Base-by-base conservation (phyloP, 2,329 filamentous ascomycete genomes). In the Pezicula rhizophila region DNA sequence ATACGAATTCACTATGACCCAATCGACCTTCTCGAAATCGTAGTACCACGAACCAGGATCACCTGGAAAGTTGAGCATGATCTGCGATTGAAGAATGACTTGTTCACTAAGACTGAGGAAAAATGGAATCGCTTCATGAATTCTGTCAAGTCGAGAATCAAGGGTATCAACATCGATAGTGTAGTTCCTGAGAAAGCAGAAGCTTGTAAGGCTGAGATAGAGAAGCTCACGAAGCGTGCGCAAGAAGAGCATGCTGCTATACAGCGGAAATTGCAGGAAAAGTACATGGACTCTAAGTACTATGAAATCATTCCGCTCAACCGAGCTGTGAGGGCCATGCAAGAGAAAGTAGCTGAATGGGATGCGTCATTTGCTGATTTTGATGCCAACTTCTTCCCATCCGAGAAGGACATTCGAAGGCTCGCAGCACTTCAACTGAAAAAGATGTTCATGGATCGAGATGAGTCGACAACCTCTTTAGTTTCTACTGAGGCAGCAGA, bases 51-150 rank as follows among this genome's bases (percentile, higher is more conserved):
- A 49, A 82, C 90, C 23, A 82, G 88, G 48, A 87, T 99, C 45
- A 96, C 92, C 0, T 99, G 95, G 92, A 97, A 96, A 66, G 93
- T 99, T 23, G 92, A 96, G 57, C 87, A 95, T 55, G 93, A 99
- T 64, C 71, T 99, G 43, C 86, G 79, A 56, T 77, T 99, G 59
- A 96, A 96, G 67, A 99, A 99, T 59, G 89, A 96, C 20, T 82
- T 96, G 28, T 99, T 88, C 64, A 76, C 74, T 18, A 86, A 84
- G 62, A 87, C 86, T 52, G 88, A 96, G 62, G 84, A 89, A 46
- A 82, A 89, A 33, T 84, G 96, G 70, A 83, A 82, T 55, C 83
- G 84, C 18, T 99, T 96, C 70, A 96, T 96, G 75, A 69, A 79
- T 17, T 96, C 92, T 1, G 89, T 99, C 46, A 88, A 85, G 62